phyloP scores from a whole-genome alignment of 2,329 filamentous ascomycete species.

The Blastomyces silverae region DNA sequence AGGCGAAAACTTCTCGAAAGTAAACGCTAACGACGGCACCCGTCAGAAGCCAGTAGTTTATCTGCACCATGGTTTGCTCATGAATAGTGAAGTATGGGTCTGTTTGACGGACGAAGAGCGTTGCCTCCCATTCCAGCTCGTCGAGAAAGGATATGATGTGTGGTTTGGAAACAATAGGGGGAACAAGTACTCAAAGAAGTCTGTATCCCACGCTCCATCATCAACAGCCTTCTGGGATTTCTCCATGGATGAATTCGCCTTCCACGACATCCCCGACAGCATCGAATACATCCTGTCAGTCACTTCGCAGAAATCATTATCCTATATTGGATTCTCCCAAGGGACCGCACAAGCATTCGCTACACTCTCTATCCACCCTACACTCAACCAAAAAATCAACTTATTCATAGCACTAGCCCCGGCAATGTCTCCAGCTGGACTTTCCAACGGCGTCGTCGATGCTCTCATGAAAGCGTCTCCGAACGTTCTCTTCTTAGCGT shows the following conservation, averaged over 20 bases:
- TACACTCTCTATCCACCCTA: constrained; percentile 82
- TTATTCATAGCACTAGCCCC: constrained; percentile 94
- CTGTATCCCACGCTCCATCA: constrained; percentile 65
- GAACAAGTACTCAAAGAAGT: constrained; percentile 99
- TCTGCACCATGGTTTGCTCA: constrained; percentile 89
- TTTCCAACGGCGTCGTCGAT: constrained; percentile 85
- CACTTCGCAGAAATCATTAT: constrained; percentile 74
- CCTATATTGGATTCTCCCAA: constrained; percentile 95
- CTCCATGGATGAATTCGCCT: constrained; percentile 96
- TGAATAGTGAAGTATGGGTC: constrained; percentile 99
- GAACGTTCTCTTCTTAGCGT: constrained; percentile 83
- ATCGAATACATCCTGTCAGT: constrained; percentile 85
- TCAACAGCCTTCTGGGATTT: constrained; percentile 89
- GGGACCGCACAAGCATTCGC: constrained; percentile 96
- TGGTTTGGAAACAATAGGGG: constrained; percentile 97
- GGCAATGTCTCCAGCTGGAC: constrained; percentile 88
- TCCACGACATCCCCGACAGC: constrained; percentile 92
- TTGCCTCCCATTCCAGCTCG: constrained; percentile 79
- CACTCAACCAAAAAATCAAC: constrained; percentile 85
- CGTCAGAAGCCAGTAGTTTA: constrained; percentile 81
- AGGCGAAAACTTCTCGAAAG: constrained; percentile 52
- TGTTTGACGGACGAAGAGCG: constrained; percentile 80
- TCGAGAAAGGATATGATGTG: constrained; percentile 89
- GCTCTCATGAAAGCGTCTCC: constrained; percentile 90
- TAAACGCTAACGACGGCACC: constrained; percentile 64